Percentiles rank a stretch among this genome's conserved stretches.
These are phyloP conservation scores for Dichomitus squalens DNA, from an alignment of 1,284 basidiomycete genomes.

Conservation along the genomic window DNA sequence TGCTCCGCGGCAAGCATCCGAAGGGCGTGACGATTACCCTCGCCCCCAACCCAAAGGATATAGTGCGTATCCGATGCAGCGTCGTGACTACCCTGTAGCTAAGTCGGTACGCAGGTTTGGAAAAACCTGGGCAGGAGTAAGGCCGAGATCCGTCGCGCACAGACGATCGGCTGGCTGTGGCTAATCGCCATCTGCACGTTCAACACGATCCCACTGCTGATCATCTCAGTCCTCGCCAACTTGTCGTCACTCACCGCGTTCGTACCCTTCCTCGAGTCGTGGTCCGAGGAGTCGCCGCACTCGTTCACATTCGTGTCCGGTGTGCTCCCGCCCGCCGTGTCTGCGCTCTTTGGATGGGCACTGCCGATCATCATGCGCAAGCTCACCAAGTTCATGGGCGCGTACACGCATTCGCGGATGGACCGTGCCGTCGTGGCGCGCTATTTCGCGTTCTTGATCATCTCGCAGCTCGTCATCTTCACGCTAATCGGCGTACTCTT, in stretches of 20 bases:
- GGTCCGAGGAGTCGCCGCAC: conserved; percentile 60
- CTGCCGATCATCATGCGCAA: conserved; percentile 87
- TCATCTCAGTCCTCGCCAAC: conserved; percentile 83
- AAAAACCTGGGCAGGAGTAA: conserved; percentile 80
- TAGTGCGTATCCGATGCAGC: conserved; percentile 51
- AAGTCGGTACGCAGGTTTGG: conserved; percentile 67
- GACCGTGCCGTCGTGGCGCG: conserved; percentile 89
- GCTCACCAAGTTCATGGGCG: conserved; percentile 83
- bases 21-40: conserved; percentile 72
- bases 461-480: conserved; percentile 90
- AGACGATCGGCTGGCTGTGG: conserved; percentile 74
- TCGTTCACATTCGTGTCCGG: conserved; percentile 82
- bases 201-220: conserved; percentile 87
- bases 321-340: conserved; percentile 86
- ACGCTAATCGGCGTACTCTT: conserved; percentile 89
- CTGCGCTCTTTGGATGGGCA: conserved; percentile 88
- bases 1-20: conserved; percentile 67
- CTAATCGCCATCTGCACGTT: conserved; percentile 82
- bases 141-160: conserved; percentile 66
- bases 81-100: not conserved
- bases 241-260: conserved; percentile 70
- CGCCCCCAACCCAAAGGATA: conserved; percentile 86
- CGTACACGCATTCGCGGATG: conserved; percentile 75
- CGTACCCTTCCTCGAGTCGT: conserved; percentile 70
- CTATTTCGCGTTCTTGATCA: conserved; percentile 91